Evolutionary conservation across 129 eudicot species (phyloP), one percentile per base, ranked within the genome.

Genomic region (Pseudognaphalium luteoalbum): DNA sequence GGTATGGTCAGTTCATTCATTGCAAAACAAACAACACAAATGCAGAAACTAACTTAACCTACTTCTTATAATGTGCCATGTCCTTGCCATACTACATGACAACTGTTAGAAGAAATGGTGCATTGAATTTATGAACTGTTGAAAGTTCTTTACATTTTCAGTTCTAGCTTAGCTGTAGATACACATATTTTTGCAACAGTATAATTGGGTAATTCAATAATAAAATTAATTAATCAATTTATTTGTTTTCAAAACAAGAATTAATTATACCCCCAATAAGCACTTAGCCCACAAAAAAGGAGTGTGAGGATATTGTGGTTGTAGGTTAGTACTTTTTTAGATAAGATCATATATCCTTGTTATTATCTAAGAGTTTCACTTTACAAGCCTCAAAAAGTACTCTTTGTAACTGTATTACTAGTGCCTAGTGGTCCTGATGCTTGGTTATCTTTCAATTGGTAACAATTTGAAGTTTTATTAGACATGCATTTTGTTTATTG

Each of bases 371-470:
- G 71, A 60, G 5, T 68, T 75, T 65, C 68, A 75, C 72, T 62
- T 21, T 28, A 66, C 2, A 7, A 5, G 44, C 75, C 75, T 74
- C 76, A 78, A 19, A 68, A n/a, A 75, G 60, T 60, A 42, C 57
- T 42, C 34, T 42, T 75, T 68, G 62, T 33, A 29, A 50, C 19
- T 71, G 65, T 44, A 70, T 70, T 78, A 56, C 65, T 81, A 37
- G 34, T 81, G 80, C 80, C 28, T 25, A 25, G 76, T 75, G 80
- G 84, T 75, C 81, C 81, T 60, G 51, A 63, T 75, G 34, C 78
- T 57, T 63, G 14, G 25, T 64, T 66, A 66, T 80, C 74, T 63
- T 62, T 66, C 54, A 57, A 21, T 73, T 73, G 63, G 56, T 73
- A 54, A 10, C 21, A 29, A 60, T 67, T 41, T 20, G 42, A 69